Base-by-base conservation (phyloP, 306 rosid species). In the Quercus aquifolioides region DNA sequence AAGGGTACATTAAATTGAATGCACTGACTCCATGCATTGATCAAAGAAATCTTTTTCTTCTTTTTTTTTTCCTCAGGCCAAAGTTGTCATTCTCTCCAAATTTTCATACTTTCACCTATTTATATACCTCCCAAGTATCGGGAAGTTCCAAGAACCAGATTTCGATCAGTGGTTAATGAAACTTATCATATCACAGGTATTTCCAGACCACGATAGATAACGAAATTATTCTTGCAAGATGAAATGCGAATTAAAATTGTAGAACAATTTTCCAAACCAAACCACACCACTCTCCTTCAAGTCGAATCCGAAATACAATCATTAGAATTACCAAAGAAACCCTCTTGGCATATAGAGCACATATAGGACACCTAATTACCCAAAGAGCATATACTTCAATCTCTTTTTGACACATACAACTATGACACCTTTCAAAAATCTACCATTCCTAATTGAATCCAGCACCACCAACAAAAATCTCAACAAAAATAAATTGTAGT, bases 231-330 rank as follows among this genome's bases (percentile, higher is more conserved):
- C 69, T 62, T 5, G 31, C 15, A 8, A 25, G 65, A 20, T 21
- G 5, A 59, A 59, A 59, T 23, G 65, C 2, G 5, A 59, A 26
- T 59, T 5, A 10, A 31, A 18, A 8, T 1, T 67, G 71, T 7
- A 33, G 51, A 19, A 67, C 11, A 31, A 8, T 9, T 33, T 26
- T 67, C 51, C n/a, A 67, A 35, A 51, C 25, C 58, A 72, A 58
- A 18, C 23, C 69, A 52, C 10, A 79, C 49, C 59, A 69, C 30
- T 65, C 58, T 79, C 76, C 79, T 46, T 20, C 55, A 52, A 78
- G 38, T 58, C 55, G 25, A 82, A 68, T 26, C 63, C 71, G 71
- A 49, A 43, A 76, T 62, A 21, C 52, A 75, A 71, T 56, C 38
- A 82, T 57, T 15, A 26, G 25, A 19, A 33, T 49, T 43, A 51